Base-by-base conservation (phyloP, 768 basidiomycete species). In the Macrolepiota fuliginosa region DNA sequence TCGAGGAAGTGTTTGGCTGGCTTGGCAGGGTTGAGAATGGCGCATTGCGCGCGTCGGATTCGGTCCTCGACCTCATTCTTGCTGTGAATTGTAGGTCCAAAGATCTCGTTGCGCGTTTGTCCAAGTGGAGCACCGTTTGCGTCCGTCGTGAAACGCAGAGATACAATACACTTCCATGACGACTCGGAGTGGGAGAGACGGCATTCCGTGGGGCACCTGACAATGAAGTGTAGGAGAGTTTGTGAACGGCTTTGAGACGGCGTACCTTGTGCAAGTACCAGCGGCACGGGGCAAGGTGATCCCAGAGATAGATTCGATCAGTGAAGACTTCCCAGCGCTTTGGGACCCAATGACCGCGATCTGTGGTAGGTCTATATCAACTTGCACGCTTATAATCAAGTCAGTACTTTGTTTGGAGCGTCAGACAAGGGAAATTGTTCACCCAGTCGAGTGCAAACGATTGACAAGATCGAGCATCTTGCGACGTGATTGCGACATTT, bases 281-380 rank as follows among this genome's bases (percentile, higher is more conserved):
- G 84, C 50, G 5, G 63, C 63, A 0, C 63, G 59, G 22, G 90
- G 89, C 0, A 91, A 74, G 0, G 77, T 83, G 24, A 87, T 78
- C 0, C 85, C 83, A 0, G 84, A 85, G 58, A 88, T 86, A 0
- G 85, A 79, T 64, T 88, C 86, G 10, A 88, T 87, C 13, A 88
- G 76, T 0, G 86, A 88, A 0, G 84, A 86, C 62, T 88, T 88
- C 0, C 86, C 86, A 0, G 83, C 84, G 55, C 82, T 85, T 64
- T 88, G 86, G 1, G 79, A 81, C 0, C 90, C 90, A 12, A 90
- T 81, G 49, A 91, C 90, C 0, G 84, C 86, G 27, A 92, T 90
- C 64, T 85, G 83, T 0, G 90, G 90, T 0, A 92, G 72, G 64
- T 90, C 88, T 7, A 92, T 83, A 56, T 91, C 87, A 10, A 79